phyloP scores from a whole-genome alignment of 2,329 filamentous ascomycete species.

The Aspergillus sclerotialis region DNA sequence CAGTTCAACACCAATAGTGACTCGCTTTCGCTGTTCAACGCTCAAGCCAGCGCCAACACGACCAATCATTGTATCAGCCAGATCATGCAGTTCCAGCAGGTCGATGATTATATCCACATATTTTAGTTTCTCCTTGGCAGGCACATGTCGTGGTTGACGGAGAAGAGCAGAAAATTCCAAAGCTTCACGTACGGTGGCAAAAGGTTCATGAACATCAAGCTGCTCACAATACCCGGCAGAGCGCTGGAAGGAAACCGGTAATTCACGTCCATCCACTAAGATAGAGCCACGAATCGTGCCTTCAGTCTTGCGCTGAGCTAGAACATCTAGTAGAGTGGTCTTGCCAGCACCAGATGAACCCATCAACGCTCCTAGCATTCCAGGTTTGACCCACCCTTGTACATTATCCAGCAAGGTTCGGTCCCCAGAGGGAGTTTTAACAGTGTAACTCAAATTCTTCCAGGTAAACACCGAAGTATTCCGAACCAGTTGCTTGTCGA shows the following conservation, averaged over 20 bases:
- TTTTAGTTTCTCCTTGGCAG: slow-evolving; percentile 53
- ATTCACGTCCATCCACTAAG: slow-evolving; percentile 56
- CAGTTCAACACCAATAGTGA: slow-evolving; percentile 66
- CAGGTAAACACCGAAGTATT: slow-evolving; percentile 68
- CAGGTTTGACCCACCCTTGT: slow-evolving; percentile 70
- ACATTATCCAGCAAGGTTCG: slow-evolving; percentile 59
- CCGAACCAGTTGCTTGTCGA: slow-evolving; percentile 44
- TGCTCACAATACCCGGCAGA: slow-evolving; percentile 64
- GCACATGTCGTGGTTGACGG: slow-evolving; percentile 47
- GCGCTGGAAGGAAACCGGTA: slow-evolving; percentile 57
- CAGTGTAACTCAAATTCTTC: slow-evolving; percentile 65
- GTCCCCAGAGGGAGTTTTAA: slow-evolving; percentile 51
- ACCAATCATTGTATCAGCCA: slow-evolving; percentile 57
- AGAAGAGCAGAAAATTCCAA: slow-evolving; percentile 60
- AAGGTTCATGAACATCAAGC: slow-evolving; percentile 61
- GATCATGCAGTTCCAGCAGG: slow-evolving; percentile 54
- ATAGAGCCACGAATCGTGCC: slow-evolving; percentile 59
- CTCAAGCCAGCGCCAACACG: slow-evolving; percentile 39
- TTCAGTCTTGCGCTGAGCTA: slow-evolving; percentile 62
- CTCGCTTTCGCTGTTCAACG: slow-evolving; percentile 61
- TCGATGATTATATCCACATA: slow-evolving; percentile 61
- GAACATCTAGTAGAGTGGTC: slow-evolving; percentile 64
- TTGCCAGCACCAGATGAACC: slow-evolving; percentile 75
- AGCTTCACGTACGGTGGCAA: slow-evolving; percentile 58
- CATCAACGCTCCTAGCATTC: slow-evolving; percentile 69